Conservation (phyloP, 2,329 filamentous ascomycete species). For the Endoconidiophora laricicola region DNA sequence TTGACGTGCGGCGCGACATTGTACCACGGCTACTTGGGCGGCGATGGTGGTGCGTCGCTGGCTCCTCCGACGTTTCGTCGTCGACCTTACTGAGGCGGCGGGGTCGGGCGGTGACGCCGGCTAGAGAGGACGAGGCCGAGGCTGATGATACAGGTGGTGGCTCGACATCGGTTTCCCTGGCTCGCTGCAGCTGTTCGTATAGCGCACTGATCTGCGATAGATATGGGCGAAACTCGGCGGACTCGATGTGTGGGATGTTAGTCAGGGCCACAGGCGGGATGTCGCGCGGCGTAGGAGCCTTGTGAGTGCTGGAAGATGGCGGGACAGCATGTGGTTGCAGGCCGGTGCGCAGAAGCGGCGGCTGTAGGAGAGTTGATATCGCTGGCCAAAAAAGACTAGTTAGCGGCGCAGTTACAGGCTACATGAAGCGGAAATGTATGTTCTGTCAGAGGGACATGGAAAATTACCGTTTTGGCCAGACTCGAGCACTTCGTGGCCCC, state of each 20-base stretch:
- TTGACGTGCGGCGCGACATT: slow-evolving; percentile 25
- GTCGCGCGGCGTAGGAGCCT: slow-evolving; percentile 68
- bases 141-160: slow-evolving; percentile 17
- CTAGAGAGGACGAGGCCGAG: slow-evolving; percentile 16
- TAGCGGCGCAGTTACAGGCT: not conserved
- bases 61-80: slow-evolving; percentile 22
- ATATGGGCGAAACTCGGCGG: slow-evolving; percentile 68
- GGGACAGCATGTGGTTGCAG: slow-evolving; percentile 63
- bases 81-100: slow-evolving; percentile 1
- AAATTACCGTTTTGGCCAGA: slow-evolving; percentile 64
- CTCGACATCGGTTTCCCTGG: slow-evolving; percentile 62
- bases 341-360: slow-evolving; percentile 77
- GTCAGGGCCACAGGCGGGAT: slow-evolving; percentile 87
- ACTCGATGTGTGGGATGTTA: slow-evolving; percentile 69
- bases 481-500: slow-evolving; percentile 45
- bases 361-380: slow-evolving; percentile 84
- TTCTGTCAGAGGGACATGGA: not conserved
- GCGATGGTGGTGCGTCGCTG: slow-evolving; percentile 22
- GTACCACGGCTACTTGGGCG: slow-evolving; percentile 29
- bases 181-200: slow-evolving; percentile 75
- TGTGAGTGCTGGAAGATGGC: slow-evolving; percentile 54
- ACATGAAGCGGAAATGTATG: not conserved
- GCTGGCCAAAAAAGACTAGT: slow-evolving; percentile 30
- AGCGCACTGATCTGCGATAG: slow-evolving; percentile 69
- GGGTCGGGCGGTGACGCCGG: not conserved